A percentile compares a stretch with the other conserved stretches of the same genome.
phyloP scores from a whole-genome alignment of 2,329 filamentous ascomycete genomes.

The Fusarium aywerte region DNA sequence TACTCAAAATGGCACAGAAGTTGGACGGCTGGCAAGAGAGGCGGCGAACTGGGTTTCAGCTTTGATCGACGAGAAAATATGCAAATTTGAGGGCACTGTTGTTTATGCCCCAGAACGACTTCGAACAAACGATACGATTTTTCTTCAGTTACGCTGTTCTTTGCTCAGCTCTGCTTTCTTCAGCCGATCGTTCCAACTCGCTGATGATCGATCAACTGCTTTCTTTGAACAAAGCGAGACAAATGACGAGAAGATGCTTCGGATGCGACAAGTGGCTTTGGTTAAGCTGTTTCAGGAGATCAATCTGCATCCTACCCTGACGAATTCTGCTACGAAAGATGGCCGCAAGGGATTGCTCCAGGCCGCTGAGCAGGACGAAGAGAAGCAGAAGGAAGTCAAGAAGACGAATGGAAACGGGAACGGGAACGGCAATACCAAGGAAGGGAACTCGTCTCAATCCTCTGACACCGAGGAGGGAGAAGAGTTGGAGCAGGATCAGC shows the following conservation, averaged over 20 bases:
- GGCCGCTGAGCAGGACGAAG: slow-evolving; percentile 89
- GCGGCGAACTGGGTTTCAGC: slow-evolving; percentile 92
- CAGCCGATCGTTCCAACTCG: slow-evolving; percentile 65
- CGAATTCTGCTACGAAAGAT: slow-evolving; percentile 80
- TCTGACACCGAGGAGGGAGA: slow-evolving; percentile 85
- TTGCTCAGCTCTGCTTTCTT: slow-evolving; percentile 80
- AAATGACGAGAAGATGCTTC: slow-evolving; percentile 82
- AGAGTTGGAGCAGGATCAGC: slow-evolving; percentile 93
- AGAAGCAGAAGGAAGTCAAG: slow-evolving; percentile 68
- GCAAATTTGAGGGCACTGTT: slow-evolving; percentile 85
- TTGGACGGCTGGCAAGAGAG: slow-evolving; percentile 88
- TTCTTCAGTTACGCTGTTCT: slow-evolving; percentile 84
- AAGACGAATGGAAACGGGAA: slow-evolving; percentile 46
- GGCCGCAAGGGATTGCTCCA: slow-evolving; percentile 85
- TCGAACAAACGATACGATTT: slow-evolving; percentile 93
- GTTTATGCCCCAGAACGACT: slow-evolving; percentile 89
- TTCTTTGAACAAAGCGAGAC: slow-evolving; percentile 89
- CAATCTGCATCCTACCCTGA: slow-evolving; percentile 78
- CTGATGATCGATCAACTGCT: slow-evolving; percentile 76
- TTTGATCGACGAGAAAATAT: slow-evolving; percentile 89
- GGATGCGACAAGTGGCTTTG: slow-evolving; percentile 85
- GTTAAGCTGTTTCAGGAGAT: slow-evolving; percentile 92
- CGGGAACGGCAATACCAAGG: slow-evolving; percentile 40
- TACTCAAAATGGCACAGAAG: slow-evolving; percentile 79
- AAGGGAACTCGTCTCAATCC: slow-evolving; percentile 60